phyloP scores from a whole-genome alignment of 208 protist genomes.

The Acanthamoeba sp. region DNA sequence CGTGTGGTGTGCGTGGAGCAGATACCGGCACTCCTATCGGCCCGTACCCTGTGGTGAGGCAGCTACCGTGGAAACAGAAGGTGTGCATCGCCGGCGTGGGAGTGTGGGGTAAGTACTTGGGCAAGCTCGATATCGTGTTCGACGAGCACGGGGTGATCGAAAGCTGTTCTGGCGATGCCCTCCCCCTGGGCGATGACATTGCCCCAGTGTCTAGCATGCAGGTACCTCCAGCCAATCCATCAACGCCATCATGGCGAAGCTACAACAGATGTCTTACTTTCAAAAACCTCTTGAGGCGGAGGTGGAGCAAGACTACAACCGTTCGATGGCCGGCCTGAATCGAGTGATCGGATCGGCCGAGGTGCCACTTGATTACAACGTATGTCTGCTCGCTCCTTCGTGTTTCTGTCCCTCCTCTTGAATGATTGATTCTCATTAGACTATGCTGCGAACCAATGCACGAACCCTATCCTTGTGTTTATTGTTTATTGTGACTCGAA shows the following conservation, averaged over 20 bases:
- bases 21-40: neutral
- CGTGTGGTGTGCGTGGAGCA: neutral
- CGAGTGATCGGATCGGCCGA: neutral
- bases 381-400: neutral
- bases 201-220: neutral
- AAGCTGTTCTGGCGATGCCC: constrained; percentile 19
- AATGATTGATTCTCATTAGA: neutral
- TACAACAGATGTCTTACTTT: too few relatives aligned
- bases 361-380: constrained; percentile 8
- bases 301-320: neutral
- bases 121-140: constrained; percentile 53
- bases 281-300: neutral
- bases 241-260: too few relatives aligned
- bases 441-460: too few relatives aligned
- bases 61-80: constrained; percentile 38
- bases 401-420: neutral
- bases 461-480: too few relatives aligned
- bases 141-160: constrained; percentile 21
- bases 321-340: neutral
- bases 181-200: neutral
- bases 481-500: neutral
- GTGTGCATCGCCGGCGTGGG: constrained; percentile 34
- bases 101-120: constrained; percentile 55
- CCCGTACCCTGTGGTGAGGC: constrained; percentile 5
- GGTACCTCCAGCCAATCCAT: neutral